Evolutionary conservation across 2,329 filamentous ascomycete species (phyloP), one percentile per base, ranked within the genome.

Genomic region (Cladosporium sp.): DNA sequence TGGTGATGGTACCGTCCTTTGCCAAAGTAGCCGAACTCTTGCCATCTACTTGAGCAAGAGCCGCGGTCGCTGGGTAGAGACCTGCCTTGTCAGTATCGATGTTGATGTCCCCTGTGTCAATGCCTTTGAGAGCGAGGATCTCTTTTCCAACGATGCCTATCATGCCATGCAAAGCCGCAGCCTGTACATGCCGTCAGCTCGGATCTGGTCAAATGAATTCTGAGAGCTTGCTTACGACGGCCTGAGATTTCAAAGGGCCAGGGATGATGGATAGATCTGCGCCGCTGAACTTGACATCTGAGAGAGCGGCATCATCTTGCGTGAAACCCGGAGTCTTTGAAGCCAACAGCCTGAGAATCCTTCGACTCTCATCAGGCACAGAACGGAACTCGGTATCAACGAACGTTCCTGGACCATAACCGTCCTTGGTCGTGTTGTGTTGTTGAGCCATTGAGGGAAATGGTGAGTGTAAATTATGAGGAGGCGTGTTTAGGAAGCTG

Each of bases 51-150:
- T 71, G 71, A 1, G 70, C 70, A 1, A 74, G 69, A 13, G 72
- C 72, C 0, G 74, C 68, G 9, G 73, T 74, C 6, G 70, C 77
- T 34, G 78, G 71, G 71, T 75, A 81, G 7, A 81, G 65, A 0
- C 70, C 74, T 1, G 74, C 72, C 32, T 80, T 77, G 19, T 78
- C 77, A 0, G 77, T 80, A 62, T 81, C 74, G 56, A 81, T 69
- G 0, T 66, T 71, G 19, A 79, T 65, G 9, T 65, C 52, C 8
- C 62, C 68, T 32, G 59, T 63, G 53, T 56, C 57, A 9, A 59
- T 58, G 3, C 67, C 66, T 32, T 66, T 65, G 10, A 70, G 60
- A 10, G 62, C 66, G 1, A 74, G 60, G 12, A 78, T 67, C 56
- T 78, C 75, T 53, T 75, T 71, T 3, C 62, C 74, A n/a, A 76